A percentile compares a stretch with the other conserved stretches of the same genome.
Evolutionary conservation across 2,329 filamentous ascomycete genomes (phyloP).

Genomic region (Mariannaea sp.): DNA sequence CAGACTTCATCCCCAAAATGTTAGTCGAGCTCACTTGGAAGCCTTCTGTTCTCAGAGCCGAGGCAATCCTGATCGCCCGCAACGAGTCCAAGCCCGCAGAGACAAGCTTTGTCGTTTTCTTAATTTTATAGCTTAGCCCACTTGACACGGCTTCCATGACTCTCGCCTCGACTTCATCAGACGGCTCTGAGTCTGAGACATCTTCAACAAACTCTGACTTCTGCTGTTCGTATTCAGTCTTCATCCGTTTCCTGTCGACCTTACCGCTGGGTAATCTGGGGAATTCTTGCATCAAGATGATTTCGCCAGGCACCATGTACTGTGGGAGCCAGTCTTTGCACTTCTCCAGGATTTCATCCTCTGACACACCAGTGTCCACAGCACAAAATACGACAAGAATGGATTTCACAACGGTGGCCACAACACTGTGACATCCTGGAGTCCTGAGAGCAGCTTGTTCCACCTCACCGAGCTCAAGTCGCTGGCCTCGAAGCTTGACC

Average conservation of each 20-base stretch:
- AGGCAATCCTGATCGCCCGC: constrained; percentile 58
- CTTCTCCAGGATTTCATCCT: constrained; percentile 55
- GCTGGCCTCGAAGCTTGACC: constrained; percentile 84
- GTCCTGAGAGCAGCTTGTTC: constrained; percentile 71
- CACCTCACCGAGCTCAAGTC: constrained; percentile 79
- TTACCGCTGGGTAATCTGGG: constrained; percentile 85
- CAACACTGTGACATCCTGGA: constrained; percentile 65
- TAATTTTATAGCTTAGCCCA: constrained; percentile 47
- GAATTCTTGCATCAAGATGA: constrained; percentile 67
- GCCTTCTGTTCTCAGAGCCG: constrained; percentile 62
- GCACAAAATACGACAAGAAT: constrained; percentile 77
- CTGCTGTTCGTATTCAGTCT: constrained; percentile 50
- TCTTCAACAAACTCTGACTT: constrained; percentile 20
- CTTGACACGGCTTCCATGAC: constrained; percentile 49
- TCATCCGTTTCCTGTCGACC: constrained; percentile 70
- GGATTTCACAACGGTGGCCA: constrained; percentile 69
- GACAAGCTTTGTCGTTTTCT: constrained; percentile 50
- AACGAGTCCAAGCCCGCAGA: constrained; percentile 68
- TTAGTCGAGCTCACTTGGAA: constrained; percentile 61
- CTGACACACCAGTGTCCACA: constrained; percentile 45
- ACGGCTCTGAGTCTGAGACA: constrained; percentile 17
- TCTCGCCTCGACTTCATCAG: constrained; percentile 31
- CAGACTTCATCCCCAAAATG: constrained; percentile 61
- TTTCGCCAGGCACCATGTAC: constrained; percentile 82
- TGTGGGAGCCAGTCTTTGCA: constrained; percentile 78